Evolutionary conservation across 495 filamentous ascomycete genomes (phyloP), one percentile per base, ranked within the genome.

Genomic region (Durotheca rogersii): DNA sequence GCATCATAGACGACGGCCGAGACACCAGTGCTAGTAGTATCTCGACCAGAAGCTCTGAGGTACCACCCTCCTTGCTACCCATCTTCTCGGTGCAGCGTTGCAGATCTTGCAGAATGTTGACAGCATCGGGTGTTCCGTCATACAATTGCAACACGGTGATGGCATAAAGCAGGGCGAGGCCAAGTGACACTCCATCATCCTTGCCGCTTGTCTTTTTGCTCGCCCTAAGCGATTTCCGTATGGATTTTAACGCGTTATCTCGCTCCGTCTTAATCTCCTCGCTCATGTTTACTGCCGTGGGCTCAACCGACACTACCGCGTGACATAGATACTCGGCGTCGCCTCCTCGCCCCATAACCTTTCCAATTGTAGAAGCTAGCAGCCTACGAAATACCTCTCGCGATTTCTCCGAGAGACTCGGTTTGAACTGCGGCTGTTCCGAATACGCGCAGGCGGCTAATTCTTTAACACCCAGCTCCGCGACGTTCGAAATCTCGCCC

Each of bases 101-200:
- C 7, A 95, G 66, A 58, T 95, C 89, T 12, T 85, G 78, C 5
- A 93, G 75, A 51, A 90, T 81, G 2, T 77, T 78, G 1, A 89
- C 74, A 4, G 90, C 88, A 56, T 97, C 93, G 0, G 86, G 77
- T 47, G 94, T 89, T 14, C 86, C 87, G 58, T 89, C 87, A 69
- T 93, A 92, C n/a, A 95, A 76, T 61, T 95, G 88, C 21, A 96
- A 68, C 37, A 96, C 80, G 1, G 86, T 84, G 46, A 95, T 76
- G n/a, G 88, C 87, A 66, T 93, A 91, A 6, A 96, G 74, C 6
- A 96, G 75, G 33, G 84, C 83, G 51, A 95, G 85, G 0, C 88
- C 86, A 30, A 81, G 70, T 66, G 60, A 40, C 63, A 70, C 23
- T 43, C 69, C 67, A 51, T 71, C 70, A 21, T 68, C 62, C 40